Evolutionary conservation across 371 early-diverging fungal species (phyloP), one percentile per base, ranked within the genome.

Genomic region (Actinomortierella ambigua): DNA sequence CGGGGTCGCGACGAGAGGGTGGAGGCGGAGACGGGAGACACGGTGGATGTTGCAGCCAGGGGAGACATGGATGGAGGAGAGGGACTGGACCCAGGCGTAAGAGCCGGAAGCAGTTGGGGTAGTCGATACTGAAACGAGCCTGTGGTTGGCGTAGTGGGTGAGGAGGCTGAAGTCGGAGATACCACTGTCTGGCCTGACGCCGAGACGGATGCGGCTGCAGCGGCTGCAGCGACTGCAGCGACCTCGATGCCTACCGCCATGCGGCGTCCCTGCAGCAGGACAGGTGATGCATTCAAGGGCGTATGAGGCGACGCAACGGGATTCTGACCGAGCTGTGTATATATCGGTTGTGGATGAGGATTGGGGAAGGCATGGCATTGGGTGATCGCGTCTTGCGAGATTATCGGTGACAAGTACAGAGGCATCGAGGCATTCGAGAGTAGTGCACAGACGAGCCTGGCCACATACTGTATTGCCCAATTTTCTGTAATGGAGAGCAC

Each of bases 381-480:
- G n/a, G n/a, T n/a, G n/a, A n/a, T n/a, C n/a, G n/a, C n/a, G n/a
- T n/a, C n/a, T n/a, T n/a, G n/a, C n/a, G n/a, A n/a, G n/a, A n/a
- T n/a, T n/a, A n/a, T n/a, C n/a, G 49, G 82, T 68, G 53, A 81
- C 57, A 63, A 34, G 2, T 22, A 40, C 0, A 27, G 49, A 49
- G 24, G 50, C 3, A 26, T 17, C n/a, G 59, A 39, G 5, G 71
- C 71, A 27, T 55, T 58, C 22, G 66, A 65, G 23, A 71, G 39
- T 9, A 71, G 65, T 0, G 62, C 63, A 28, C 65, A 65, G 0
- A 63, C 71, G 15, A 86, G 57, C 2, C 85, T 82, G 0, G 86
- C 79, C 18, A 83, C 81, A 61, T 81, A 84, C 52, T 86, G 86
- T 22, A 84, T 84, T 3, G 82, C 84, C 86, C 86, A 86, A 42